A percentile compares a stretch with the other conserved stretches of the same genome.
Conservation (phyloP, 495 filamentous ascomycete species). For the Penicillium desertorum region DNA sequence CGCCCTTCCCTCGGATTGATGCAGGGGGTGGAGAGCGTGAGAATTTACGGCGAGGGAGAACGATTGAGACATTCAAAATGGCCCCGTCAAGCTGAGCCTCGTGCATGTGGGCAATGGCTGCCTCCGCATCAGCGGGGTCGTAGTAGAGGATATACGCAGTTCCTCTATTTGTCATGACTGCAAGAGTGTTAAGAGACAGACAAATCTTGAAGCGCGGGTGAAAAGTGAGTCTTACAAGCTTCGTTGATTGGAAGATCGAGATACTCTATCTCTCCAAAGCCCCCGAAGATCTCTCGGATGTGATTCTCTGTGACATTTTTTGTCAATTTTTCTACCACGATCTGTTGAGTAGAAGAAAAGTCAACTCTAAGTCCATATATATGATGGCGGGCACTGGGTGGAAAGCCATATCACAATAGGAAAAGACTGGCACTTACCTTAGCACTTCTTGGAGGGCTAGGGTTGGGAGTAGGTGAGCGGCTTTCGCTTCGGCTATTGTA, state of each 20-base stretch:
- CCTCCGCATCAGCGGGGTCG: constrained; percentile 74
- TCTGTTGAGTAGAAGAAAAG: constrained; percentile 54
- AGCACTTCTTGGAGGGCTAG: constrained; percentile 51
- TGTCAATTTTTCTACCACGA: constrained; percentile 93
- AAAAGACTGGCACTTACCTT: constrained; percentile 45
- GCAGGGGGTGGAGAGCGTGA: constrained; percentile 51
- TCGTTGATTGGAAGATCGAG: constrained; percentile 87
- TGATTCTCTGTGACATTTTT: constrained; percentile 92
- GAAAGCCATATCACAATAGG: background rate
- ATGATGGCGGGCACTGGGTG: background rate
- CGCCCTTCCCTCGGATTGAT: constrained; percentile 28
- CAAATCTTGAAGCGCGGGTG: background rate
- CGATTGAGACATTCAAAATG: constrained; percentile 86
- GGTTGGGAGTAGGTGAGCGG: constrained; percentile 47
- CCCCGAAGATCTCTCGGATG: constrained; percentile 86
- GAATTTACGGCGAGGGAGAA: constrained; percentile 73
- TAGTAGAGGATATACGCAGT: constrained; percentile 91
- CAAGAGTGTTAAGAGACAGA: constrained; percentile 2
- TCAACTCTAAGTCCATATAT: background rate
- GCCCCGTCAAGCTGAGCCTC: constrained; percentile 93
- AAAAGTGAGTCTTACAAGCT: constrained; percentile 59
- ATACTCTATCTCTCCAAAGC: constrained; percentile 81
- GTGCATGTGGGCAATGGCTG: constrained; percentile 95
- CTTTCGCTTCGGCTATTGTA: constrained; percentile 48
- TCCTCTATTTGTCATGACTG: constrained; percentile 87